Evolutionary conservation across 2,329 filamentous ascomycete species (phyloP), one percentile per base, ranked within the genome.

Genomic region (Pseudogymnoascus sp.): DNA sequence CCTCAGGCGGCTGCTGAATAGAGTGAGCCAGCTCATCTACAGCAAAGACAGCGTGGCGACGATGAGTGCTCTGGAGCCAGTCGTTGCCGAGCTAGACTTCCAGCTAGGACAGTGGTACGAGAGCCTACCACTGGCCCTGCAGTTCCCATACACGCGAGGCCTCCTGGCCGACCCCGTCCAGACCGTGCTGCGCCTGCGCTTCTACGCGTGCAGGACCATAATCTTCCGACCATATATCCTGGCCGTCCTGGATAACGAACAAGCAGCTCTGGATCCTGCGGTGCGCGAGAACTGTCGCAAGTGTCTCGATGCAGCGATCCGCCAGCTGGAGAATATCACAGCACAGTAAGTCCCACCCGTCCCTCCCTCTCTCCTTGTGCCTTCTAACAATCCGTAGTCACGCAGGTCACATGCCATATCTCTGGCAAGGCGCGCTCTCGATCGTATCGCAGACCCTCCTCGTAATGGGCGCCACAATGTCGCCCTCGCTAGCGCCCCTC

Each of bases 81-180:
- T 95, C 10, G 89, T 91, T 23, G 85, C 87, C 11, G 90, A 93
- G 73, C 81, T 95, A 39, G 90, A 93, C 73, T 92, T 87, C 71
- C 90, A 95, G 75, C 78, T 95, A 60, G 88, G 86, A 4, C 90
- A 93, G 72, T 95, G 90, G 90, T 93, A 93, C 72, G 89, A 92
- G 70, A 88, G 84, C 68, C 79, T 95, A 47, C 90, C 90, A 4
- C 74, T 84, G 42, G 83, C 89, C 3, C 81, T 95, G 64, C 89
- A 91, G 69, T 95, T 95, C 68, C 87, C 90, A 1, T 89, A 91
- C 71, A 85, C 85, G 37, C 81, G 86, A 63, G 79, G 83, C 0
- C 81, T 86, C 61, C 78, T 91, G 26, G 81, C 85, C 63, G 89
- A 91, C 70, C 86, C 89, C 3, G 85, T 92, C 5, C 90, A 93